phyloP scores from a whole-genome alignment of 495 filamentous ascomycete genomes.

The Parmelia sp. region DNA sequence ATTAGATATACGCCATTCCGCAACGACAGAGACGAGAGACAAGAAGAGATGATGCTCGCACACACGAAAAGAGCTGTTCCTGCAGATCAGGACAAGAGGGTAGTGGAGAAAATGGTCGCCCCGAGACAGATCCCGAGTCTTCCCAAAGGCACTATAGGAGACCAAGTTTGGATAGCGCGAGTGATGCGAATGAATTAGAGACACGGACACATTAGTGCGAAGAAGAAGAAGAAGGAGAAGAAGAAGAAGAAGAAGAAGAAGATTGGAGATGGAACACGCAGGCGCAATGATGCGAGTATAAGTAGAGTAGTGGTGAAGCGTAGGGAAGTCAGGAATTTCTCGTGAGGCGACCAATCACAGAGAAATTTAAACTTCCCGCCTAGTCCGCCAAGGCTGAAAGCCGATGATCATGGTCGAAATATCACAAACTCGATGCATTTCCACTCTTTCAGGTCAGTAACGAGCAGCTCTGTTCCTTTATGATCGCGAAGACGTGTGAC shows the following conservation, averaged over 20 bases:
- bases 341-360: conserved; percentile 5
- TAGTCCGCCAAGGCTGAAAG: neutral
- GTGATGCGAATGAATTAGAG: conserved; percentile 6
- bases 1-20: neutral
- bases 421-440: too few species aligned
- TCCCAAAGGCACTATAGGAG: conserved; percentile 1
- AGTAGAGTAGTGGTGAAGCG: neutral
- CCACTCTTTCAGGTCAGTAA: neutral
- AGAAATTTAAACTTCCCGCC: neutral
- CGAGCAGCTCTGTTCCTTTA: neutral
- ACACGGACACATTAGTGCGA: conserved; percentile 3
- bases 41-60: conserved; percentile 5
- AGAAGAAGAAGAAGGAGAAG: neutral
- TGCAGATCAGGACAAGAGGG: conserved; percentile 9
- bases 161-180: conserved; percentile 1
- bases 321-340: neutral
- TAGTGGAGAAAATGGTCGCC: conserved; percentile 5
- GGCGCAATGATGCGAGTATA: neutral
- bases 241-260: neutral
- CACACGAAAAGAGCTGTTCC: conserved; percentile 3
- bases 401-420: too few species aligned
- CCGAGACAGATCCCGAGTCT: neutral
- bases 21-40: conserved; percentile 7
- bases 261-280: neutral
- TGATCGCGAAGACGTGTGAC: neutral